Base-by-base conservation (phyloP, 2,329 filamentous ascomycete genomes). In the Ophiobolus disseminans region DNA sequence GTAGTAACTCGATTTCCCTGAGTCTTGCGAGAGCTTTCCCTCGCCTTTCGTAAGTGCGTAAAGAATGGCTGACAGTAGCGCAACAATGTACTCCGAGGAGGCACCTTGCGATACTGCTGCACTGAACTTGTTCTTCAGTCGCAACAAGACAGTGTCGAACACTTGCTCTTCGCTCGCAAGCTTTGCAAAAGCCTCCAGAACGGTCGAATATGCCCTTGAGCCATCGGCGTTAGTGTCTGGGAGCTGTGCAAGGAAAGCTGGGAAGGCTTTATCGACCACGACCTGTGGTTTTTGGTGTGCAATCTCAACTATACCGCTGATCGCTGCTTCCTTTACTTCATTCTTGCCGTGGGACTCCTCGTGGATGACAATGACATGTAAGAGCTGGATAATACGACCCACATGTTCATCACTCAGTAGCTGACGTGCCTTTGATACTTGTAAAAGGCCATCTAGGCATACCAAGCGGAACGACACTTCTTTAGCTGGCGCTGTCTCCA, bases 181-280 rank as follows among this genome's bases (percentile, higher is more conserved):
- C 58, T 86, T 83, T 2, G 86, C 85, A 49, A 89, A 80, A 0
- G 79, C 84, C 60, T 87, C 85, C 19, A 89, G 72, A 0, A 84
- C 82, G 4, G 78, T 72, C n/a, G 80, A 61, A 59, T 86, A 86
- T 5, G 69, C 66, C 5, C 61, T 62, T 8, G 75, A 69, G 3
- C 73, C 72, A 14, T 79, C 76, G n/a, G 74, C 70, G 47, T 81
- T 80, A 2, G 73, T 74, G 50, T 86, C 85, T 1, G 86, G 86
- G 3, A 89, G 70, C 30, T 82, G 80, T 3, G 85, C 84, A 69
- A 88, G 79, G 63, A 88, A 86, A 4, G 82, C 82, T 20, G 86
- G 86, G 59, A 88, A 84, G 0, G 85, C 84, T 47, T 85, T 84
- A 37, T 86, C 80, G 60, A 86, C 81, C 21, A 88, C 82, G 9